Base-by-base conservation (phyloP, 148 eudicot genomes). In the Heliamphora exappendiculata region DNA sequence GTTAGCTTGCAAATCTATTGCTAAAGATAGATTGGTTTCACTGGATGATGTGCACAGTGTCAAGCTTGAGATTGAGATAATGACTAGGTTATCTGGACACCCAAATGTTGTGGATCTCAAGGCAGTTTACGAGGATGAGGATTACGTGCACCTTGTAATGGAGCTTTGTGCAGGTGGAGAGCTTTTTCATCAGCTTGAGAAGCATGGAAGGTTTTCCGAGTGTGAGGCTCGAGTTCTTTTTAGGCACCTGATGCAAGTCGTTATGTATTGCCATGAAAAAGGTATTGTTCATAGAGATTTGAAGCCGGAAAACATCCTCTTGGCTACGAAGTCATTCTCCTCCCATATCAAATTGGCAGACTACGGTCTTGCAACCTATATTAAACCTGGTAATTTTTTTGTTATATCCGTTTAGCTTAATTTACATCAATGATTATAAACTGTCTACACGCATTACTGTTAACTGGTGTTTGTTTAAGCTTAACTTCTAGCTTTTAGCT, bases 31-130 rank as follows among this genome's bases (percentile, higher is more conserved):
- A 75, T 73, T 91, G 78, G 90, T 88, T 57, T 88, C 97, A 0
- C 84, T 76, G 67, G 93, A 87, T 66, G 93, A 91, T 87, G 89
- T 84, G 28, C 68, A 73, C 58, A 86, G 93, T 80, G 85, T 89
- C 75, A 92, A 88, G 79, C 94, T 92, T 12, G 94, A 92, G 79
- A 92, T 92, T n/a, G 92, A 90, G 83, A 90, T 90, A 31, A 92
- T 90, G 97, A 82, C 82, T 72, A 83, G 83, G 75, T 69, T 92
- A 58, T 91, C 93, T 1, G 94, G 94, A 59, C 94, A 90, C 78
- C 90, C 93, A 29, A 86, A 90, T 24, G 87, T 89, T 68, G 97
- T 91, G 13, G 82, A 77, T 85, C 85, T 88, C 8, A 88, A 86
- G 78, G 88, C 89, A 1, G 91, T 88, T 77, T 88, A 88, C 44